Evolutionary conservation across 306 rosid genomes (phyloP).

Genomic region (Prosopis cineraria): DNA sequence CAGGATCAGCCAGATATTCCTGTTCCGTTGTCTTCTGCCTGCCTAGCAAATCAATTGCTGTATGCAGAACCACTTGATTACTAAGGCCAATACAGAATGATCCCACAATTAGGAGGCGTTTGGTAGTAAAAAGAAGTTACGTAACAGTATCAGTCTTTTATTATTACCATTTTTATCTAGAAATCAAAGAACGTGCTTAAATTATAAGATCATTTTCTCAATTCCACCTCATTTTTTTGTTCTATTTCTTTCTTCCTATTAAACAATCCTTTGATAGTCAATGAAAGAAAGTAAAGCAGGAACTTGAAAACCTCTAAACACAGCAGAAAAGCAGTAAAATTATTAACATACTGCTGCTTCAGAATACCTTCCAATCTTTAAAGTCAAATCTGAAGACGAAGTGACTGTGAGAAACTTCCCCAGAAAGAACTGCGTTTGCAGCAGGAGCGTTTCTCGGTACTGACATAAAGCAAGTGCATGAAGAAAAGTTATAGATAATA

Average conservation of each 20-base stretch:
- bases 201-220: not conserved
- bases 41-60: conserved; percentile 4
- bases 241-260: not conserved
- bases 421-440: conserved; percentile 39
- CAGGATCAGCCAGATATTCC: not conserved
- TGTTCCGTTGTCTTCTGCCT: not conserved
- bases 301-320: not conserved
- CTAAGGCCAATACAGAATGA: not conserved
- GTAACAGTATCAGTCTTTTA: not conserved
- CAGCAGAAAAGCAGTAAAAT: not conserved
- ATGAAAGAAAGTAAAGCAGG: not conserved
- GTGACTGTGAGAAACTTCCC: conserved; percentile 46
- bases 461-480: conserved; percentile 23
- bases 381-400: conserved; percentile 57
- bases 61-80: conserved; percentile 5
- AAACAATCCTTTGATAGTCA: not conserved
- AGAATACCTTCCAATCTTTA: conserved; percentile 55
- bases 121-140: not conserved
- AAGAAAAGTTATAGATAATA: not conserved
- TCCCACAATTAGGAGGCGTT: not conserved
- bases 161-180: not conserved
- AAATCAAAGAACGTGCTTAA: not conserved
- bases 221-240: not conserved
- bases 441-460: conserved; percentile 62
- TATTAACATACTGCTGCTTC: not conserved